Conservation (phyloP, 148 eudicot species). For the Silene uniflora region DNA sequence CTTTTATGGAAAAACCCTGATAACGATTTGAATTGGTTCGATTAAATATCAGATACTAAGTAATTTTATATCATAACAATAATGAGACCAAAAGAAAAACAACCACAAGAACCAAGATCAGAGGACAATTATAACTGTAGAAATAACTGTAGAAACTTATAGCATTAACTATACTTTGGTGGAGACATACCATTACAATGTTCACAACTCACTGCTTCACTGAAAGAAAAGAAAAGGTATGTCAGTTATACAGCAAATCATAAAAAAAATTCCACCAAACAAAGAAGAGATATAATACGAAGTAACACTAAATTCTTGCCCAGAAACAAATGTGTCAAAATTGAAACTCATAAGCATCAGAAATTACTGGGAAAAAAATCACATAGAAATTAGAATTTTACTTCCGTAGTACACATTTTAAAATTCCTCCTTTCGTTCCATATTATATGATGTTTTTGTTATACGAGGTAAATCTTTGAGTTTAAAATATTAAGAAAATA, state of each 20-base stretch:
- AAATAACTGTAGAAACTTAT: not conserved
- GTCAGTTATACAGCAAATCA: conserved; percentile 16
- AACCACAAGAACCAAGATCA: not conserved
- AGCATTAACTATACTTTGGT: not conserved
- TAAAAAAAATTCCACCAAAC: not conserved
- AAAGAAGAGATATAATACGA: not conserved
- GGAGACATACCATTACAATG: conserved; percentile 65
- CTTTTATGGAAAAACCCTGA: conserved; percentile 80
- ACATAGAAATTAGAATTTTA: too few relatives aligned
- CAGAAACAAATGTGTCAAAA: too few relatives aligned
- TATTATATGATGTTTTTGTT: too few relatives aligned
- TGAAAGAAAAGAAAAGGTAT: conserved; percentile 33
- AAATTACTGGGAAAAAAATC: too few relatives aligned
- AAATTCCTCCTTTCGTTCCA: too few relatives aligned
- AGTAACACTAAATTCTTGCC: not conserved
- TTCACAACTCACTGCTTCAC: conserved; percentile 88
- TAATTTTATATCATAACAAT: not conserved
- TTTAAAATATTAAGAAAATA: too few relatives aligned
- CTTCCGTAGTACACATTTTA: too few relatives aligned
- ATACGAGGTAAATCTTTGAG: too few relatives aligned
- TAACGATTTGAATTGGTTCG: not conserved
- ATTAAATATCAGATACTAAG: conserved; percentile 16
- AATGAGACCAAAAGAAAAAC: not conserved
- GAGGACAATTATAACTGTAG: not conserved
- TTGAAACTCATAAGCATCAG: too few relatives aligned